Evolutionary conservation across 2,329 filamentous ascomycete species (phyloP), one percentile per base, ranked within the genome.

Genomic region (Pseudogymnoascus sp.): DNA sequence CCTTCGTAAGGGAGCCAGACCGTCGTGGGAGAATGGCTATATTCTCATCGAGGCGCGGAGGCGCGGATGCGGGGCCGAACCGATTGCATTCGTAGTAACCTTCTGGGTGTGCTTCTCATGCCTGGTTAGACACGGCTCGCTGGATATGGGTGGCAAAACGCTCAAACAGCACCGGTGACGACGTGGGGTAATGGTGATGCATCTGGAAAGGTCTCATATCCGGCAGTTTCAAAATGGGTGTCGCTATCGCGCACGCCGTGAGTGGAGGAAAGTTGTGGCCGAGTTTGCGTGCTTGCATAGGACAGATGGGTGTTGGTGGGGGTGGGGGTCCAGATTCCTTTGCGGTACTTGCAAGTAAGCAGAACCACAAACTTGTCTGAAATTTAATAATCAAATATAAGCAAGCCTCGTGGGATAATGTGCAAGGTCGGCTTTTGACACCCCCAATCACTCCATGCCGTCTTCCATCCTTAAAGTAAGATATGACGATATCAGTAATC

Each of bases 251-350:
- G 47, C 47, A 54, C 28, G 47, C 47, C 47, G 28, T 54, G 47
- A 54, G 47, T 54, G 47, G 47, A 54, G 47, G 47, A 54, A 54
- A 54, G 47, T 33, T 47, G 47, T 28, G 47, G 47, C 28, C 47
- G 25, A 12, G 8, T 18, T 12, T 54, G 47, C 16, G 28, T 33
- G n/a, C n/a, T 54, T 54, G 25, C 47, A 33, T 33, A 33, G 43
- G 43, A 54, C n/a, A 18, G 43, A 54, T 33, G 25, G 43, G 33
- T 18, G 25, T 33, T 54, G 25, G 43, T 54, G 25, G 43, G 25
- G 43, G 43, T 54, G 25, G n/a, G n/a, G 43, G 43, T 30, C 25
- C 25, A 50, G 25, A 30, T 22, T 33, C 14, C 14, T 16, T 25
- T 54, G 18, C 25, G n/a, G 9, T 33, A 54, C 47, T 25, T 18